Conservation (phyloP, 2,329 filamentous ascomycete species). For the Talaromyces sp. region DNA sequence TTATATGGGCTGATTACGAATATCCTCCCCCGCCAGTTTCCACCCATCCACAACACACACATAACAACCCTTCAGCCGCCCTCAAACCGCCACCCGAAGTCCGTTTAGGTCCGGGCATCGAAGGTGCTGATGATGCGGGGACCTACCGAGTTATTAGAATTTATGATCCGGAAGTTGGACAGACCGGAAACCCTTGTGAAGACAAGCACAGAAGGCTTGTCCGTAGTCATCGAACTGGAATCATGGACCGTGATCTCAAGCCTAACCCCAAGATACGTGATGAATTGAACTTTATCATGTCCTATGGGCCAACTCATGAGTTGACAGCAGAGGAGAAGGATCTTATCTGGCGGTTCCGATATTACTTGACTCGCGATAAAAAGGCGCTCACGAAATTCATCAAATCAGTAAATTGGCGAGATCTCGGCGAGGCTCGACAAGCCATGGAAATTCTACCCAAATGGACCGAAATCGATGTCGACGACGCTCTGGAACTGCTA, state of each 20-base stretch:
- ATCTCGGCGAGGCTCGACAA: constrained; percentile 77
- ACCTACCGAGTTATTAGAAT: constrained; percentile 66
- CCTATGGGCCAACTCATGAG: constrained; percentile 85
- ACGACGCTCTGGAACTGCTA: constrained; percentile 89
- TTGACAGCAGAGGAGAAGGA: constrained; percentile 90
- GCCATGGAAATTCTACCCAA: constrained; percentile 83
- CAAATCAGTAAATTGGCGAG: constrained; percentile 93
- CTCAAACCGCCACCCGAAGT: constrained; percentile 81
- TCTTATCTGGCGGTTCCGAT: constrained; percentile 93
- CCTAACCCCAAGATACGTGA: constrained; percentile 94
- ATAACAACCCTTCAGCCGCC: constrained; percentile 63
- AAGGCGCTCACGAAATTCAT: constrained; percentile 91
- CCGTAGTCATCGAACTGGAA: constrained; percentile 86
- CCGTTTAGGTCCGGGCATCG: constrained; percentile 83
- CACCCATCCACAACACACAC: constrained; percentile 59
- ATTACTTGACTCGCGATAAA: constrained; percentile 90
- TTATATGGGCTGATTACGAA: constrained; percentile 91
- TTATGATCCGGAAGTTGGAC: constrained; percentile 88
- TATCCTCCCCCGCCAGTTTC: constrained; percentile 83
- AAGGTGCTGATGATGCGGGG: constrained; percentile 53
- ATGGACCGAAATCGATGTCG: constrained; percentile 95
- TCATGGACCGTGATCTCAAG: constrained; percentile 89
- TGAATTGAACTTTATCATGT: constrained; percentile 84
- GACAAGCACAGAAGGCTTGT: constrained; percentile 90
- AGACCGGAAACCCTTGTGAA: constrained; percentile 87